Evolutionary conservation across 2,329 filamentous ascomycete species (phyloP).

Genomic region (Didymellaceae sp.): DNA sequence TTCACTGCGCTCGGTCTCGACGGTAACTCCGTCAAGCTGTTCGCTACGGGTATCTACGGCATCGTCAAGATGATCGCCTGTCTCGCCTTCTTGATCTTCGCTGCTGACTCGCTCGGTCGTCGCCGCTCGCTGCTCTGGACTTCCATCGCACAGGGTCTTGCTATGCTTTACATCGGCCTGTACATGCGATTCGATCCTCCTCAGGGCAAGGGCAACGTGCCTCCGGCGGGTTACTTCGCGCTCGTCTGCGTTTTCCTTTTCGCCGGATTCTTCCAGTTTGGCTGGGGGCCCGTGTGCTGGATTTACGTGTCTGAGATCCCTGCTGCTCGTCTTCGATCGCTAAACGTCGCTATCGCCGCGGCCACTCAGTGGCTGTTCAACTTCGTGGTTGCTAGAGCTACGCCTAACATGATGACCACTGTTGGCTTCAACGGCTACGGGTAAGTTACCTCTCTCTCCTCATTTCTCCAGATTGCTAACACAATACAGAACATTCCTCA

Average conservation of each 20-base stretch:
- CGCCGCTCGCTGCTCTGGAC: constrained; percentile 69
- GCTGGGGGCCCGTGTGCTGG: constrained; percentile 75
- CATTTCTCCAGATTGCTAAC: too few relatives aligned
- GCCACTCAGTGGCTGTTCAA: constrained; percentile 73
- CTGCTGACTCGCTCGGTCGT: constrained; percentile 73
- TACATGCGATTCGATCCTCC: constrained; percentile 71
- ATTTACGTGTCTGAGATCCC: constrained; percentile 76
- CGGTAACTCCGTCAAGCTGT: constrained; percentile 65
- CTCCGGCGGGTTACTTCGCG: constrained; percentile 72
- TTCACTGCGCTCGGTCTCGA: constrained; percentile 69
- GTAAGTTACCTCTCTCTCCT: too few relatives aligned
- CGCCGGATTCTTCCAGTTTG: constrained; percentile 66
- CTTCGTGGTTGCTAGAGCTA: constrained; percentile 72
- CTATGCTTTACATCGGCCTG: constrained; percentile 75
- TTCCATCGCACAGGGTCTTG: constrained; percentile 64
- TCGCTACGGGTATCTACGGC: constrained; percentile 77
- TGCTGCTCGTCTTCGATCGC: constrained; percentile 67
- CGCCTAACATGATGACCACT: constrained; percentile 67
- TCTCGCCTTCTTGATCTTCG: constrained; percentile 68
- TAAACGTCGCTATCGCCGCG: constrained; percentile 72
- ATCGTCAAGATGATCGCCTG: constrained; percentile 73
- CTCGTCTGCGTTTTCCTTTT: constrained; percentile 76
- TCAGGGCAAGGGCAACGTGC: constrained; percentile 58
- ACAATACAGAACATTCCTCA: constrained; percentile 70
- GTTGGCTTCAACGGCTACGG: constrained; percentile 57